phyloP scores from a whole-genome alignment of 1,284 basidiomycete genomes.

The Ustilago trichophora region DNA sequence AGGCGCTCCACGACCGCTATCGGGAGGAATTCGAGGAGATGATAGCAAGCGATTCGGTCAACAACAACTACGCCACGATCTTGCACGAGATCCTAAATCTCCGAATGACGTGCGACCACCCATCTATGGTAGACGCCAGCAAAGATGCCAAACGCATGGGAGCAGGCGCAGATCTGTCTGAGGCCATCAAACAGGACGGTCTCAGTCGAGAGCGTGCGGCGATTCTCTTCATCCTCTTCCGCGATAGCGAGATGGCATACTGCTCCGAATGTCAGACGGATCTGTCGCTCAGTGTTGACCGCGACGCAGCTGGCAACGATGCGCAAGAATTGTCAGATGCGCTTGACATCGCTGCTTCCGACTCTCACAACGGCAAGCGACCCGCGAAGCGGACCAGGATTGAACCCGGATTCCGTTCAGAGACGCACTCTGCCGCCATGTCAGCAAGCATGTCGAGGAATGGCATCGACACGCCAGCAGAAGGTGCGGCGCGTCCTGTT shows the following conservation, averaged over 20 bases:
- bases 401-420: conserved; percentile 11
- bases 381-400: conserved; percentile 14
- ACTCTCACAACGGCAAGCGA: conserved; percentile 14
- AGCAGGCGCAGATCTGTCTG: conserved; percentile 71
- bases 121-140: conserved; percentile 79
- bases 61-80: conserved; percentile 98
- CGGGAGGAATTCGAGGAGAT: conserved; percentile 89
- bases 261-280: conserved; percentile 87
- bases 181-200: conserved; percentile 79
- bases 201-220: conserved; percentile 78
- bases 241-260: conserved; percentile 83
- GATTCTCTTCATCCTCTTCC: conserved; percentile 80
- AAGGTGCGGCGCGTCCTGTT: conserved; percentile 37
- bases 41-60: conserved; percentile 82
- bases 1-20: conserved; percentile 84
- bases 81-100: conserved; percentile 80
- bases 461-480: conserved; percentile 38
- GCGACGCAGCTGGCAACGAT: conserved; percentile 42
- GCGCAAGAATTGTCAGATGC: conserved; percentile 70
- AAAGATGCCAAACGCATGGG: conserved; percentile 69
- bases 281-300: conserved; percentile 67
- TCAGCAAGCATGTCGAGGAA: conserved; percentile 11
- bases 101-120: conserved; percentile 97
- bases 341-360: conserved; percentile 68
- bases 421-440: no score